Evolutionary conservation across 1,284 basidiomycete genomes (phyloP).

Genomic region (Ceraceosorus guamensis): DNA sequence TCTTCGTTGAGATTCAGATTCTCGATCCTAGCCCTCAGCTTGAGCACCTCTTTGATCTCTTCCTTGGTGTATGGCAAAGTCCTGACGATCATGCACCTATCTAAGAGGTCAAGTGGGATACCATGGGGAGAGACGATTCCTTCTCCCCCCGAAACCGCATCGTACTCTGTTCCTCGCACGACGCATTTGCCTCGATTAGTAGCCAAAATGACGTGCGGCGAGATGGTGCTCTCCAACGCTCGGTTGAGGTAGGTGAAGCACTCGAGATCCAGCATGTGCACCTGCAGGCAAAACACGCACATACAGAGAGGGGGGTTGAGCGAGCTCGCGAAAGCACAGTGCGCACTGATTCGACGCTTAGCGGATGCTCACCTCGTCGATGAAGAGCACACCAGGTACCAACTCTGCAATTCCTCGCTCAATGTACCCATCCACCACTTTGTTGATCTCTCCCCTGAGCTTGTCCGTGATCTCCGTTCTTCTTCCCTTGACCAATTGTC

Average conservation of each 20-base stretch:
- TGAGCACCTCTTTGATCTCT: slow-evolving; percentile 79
- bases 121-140: slow-evolving; percentile 90
- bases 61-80: slow-evolving; percentile 76
- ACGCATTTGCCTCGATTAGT: slow-evolving; percentile 88
- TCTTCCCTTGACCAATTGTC: slow-evolving; percentile 86
- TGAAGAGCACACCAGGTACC: slow-evolving; percentile 94
- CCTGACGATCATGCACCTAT: slow-evolving; percentile 94
- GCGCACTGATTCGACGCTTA: neutral
- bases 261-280: slow-evolving; percentile 99
- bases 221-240: slow-evolving; percentile 88
- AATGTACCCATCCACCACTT: slow-evolving; percentile 95
- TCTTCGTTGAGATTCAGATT: slow-evolving; percentile 69
- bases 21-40: slow-evolving; percentile 77
- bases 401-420: slow-evolving; percentile 97
- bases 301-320: too few relatives aligned
- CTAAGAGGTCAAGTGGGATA: slow-evolving; percentile 84
- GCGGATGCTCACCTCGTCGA: slow-evolving; percentile 72
- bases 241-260: slow-evolving; percentile 98
- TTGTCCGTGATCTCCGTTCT: slow-evolving; percentile 97
- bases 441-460: slow-evolving; percentile 87
- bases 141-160: slow-evolving; percentile 41
- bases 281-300: slow-evolving; percentile 54
- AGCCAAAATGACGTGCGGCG: slow-evolving; percentile 91
- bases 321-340: too few relatives aligned
- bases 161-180: slow-evolving; percentile 72